phyloP scores from a whole-genome alignment of 495 filamentous ascomycete genomes.

The Niebla homalea region DNA sequence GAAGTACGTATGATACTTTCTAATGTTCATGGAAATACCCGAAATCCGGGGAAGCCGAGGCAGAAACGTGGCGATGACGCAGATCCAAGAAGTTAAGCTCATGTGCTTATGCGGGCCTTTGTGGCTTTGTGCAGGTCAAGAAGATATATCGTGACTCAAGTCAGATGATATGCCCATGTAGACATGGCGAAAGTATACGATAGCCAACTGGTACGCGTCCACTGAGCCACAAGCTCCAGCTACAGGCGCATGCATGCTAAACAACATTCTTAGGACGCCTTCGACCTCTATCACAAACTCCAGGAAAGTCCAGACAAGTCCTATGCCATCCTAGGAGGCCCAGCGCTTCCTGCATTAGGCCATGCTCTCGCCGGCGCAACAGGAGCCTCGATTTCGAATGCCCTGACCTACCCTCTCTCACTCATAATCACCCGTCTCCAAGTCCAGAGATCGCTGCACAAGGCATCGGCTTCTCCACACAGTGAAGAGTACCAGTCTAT shows the following conservation, averaged over 20 bases:
- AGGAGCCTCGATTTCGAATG: constrained; percentile 68
- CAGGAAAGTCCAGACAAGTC: constrained; percentile 22
- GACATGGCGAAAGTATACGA: constrained; percentile 18
- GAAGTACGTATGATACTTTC: too few relatives aligned
- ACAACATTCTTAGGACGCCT: constrained; percentile 28
- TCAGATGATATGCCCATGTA: too few relatives aligned
- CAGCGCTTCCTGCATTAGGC: constrained; percentile 67
- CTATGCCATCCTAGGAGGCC: constrained; percentile 28
- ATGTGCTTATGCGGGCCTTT: too few relatives aligned
- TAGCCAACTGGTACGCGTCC: constrained; percentile 15
- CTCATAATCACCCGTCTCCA: constrained; percentile 78
- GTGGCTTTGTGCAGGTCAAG: too few relatives aligned
- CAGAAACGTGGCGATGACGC: too few relatives aligned
- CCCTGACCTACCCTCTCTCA: constrained; percentile 70
- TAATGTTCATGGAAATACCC: too few relatives aligned
- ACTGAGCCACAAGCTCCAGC: neutral
- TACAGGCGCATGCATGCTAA: neutral
- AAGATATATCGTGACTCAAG: too few relatives aligned
- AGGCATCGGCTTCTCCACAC: constrained; percentile 25
- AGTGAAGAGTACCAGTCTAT: constrained; percentile 44
- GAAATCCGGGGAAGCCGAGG: too few relatives aligned
- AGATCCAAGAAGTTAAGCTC: too few relatives aligned
- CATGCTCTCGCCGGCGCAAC: constrained; percentile 73
- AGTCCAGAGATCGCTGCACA: constrained; percentile 53
- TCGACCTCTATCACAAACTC: constrained; percentile 36